Evolutionary conservation across 345 rosid genomes (phyloP).

Genomic region (Erucastrum elatum): DNA sequence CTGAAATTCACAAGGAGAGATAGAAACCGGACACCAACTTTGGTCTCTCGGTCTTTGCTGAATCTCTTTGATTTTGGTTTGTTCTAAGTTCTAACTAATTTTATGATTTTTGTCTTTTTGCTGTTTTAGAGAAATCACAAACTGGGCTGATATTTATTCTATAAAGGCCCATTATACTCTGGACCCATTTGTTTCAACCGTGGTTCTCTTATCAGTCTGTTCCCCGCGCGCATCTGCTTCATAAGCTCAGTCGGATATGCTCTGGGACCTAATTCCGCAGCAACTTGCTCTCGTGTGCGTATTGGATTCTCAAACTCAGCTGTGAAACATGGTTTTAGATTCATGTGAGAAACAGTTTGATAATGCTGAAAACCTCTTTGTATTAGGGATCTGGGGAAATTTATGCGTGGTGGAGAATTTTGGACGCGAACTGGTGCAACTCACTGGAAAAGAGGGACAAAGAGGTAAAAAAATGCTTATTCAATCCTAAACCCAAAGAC

Average conservation of each 20-base stretch:
- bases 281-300: not conserved
- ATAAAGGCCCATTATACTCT: not conserved
- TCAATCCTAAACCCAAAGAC: constrained; percentile 1
- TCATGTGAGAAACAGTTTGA: constrained; percentile 2
- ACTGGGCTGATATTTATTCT: not conserved
- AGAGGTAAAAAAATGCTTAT: not conserved
- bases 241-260: too few relatives aligned
- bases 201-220: not conserved
- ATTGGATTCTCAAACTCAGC: not conserved
- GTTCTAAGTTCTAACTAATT: not conserved
- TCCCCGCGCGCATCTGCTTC: too few relatives aligned
- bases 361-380: constrained; percentile 22
- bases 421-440: constrained; percentile 1
- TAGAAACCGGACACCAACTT: not conserved
- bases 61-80: not conserved
- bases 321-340: not conserved
- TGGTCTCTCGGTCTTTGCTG: constrained; percentile 4
- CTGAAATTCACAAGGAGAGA: constrained; percentile 16
- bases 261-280: too few relatives aligned
- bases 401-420: constrained; percentile 8
- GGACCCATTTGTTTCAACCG: not conserved
- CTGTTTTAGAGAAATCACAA: not conserved
- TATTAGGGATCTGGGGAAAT: constrained; percentile 17
- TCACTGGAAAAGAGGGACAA: constrained; percentile 16
- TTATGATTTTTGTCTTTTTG: not conserved